Evolutionary conservation across 2,329 filamentous ascomycete species (phyloP), one percentile per base, ranked within the genome.

Genomic region (Microsporum canis): DNA sequence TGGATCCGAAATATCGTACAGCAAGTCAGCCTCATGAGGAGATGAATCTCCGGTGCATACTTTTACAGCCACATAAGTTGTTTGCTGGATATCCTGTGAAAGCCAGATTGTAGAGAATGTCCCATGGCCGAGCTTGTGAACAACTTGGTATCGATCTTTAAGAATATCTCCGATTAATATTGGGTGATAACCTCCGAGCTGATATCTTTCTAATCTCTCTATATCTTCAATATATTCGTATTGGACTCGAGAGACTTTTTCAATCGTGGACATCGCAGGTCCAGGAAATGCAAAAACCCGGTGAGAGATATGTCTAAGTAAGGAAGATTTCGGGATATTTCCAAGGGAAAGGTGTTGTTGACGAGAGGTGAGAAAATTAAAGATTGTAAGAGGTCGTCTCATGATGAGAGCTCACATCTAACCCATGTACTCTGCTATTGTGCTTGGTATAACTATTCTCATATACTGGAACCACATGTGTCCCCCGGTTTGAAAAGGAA

Each of bases 91-190:
- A 23, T 67, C 65, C 39, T 59, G 56, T 8, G 61, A 57, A 29
- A 64, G 63, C 67, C 66, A 68, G 33, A 65, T 62, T 0, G 67
- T 66, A 0, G 65, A 68, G 38, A 61, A 63, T 5, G 61, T 62
- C 27, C 65, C 66, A 58, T 62, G 66, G 1, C 67, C 66, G 17
- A 68, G 64, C 61, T 67, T 68, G 1, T 62, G 65, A 41, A 68
- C 57, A 33, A 67, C 57, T 0, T 58, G 51, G 47, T 67, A 67
- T 4, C 56, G 61, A 53, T 63, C 59, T 5, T 67, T 63, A 8
- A 47, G 23, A 3, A 27, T n/a, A 17, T 47, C 43, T n/a, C 65
- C 64, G 31, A 63, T 65, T 23, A 33, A 58, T 34, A 65, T 60
- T 14, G 62, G 64, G 17, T 47, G 43, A 12, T 47, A 47, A 7